Evolutionary conservation across 192 early-diverging fungal species (phyloP), one percentile per base, ranked within the genome.

Genomic region (Mortierella hygrophila): DNA sequence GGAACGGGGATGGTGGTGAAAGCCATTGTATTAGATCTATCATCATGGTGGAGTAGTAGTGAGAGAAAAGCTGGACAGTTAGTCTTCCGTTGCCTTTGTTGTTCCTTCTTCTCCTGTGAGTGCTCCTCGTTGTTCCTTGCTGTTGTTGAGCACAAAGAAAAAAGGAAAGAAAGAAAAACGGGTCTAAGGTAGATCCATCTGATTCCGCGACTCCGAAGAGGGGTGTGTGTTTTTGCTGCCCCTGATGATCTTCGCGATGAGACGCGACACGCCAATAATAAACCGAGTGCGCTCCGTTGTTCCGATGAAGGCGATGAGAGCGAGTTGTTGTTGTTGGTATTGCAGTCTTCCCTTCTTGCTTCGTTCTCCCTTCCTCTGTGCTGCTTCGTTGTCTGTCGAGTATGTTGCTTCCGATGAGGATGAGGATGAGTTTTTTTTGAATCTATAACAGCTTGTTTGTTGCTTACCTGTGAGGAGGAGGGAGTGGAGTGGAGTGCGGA

Each of bases 1-100:
- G 94, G 91, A 85, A 96, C 96, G 78, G 96, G 95, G 88, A 93
- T 72, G 85, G 83, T 78, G 68, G 68, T 76, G 60, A 65, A 65
- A 47, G 77, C 74, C 81, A 82, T 82, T 75, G 54, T 68, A 37
- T 16, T 35, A 60, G 18, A 49, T 65, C 26, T 65, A 65, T 65
- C 35, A 65, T 29, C 32, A 40, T 40, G 38, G 38, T 40, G 38
- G 10, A 32, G 10, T 32, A 15, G 3, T 8, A 2, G 60, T 60
- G 55, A 26, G 60, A 65, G 57, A 65, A 65, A 26, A 65, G 11
- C 3, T 15, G 26, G 8, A 4, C 1, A 13, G 29, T 65, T 32
- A 65, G 60, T 65, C 38, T 65, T 65, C 29, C 29, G 7, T 57
- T 6, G 1, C 2, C 2, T 23, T 32, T 26, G n/a, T 26, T 8